Evolutionary conservation across 2,329 filamentous ascomycete species (phyloP), one percentile per base, ranked within the genome.

Genomic region (Elsinoe fawcettii): DNA sequence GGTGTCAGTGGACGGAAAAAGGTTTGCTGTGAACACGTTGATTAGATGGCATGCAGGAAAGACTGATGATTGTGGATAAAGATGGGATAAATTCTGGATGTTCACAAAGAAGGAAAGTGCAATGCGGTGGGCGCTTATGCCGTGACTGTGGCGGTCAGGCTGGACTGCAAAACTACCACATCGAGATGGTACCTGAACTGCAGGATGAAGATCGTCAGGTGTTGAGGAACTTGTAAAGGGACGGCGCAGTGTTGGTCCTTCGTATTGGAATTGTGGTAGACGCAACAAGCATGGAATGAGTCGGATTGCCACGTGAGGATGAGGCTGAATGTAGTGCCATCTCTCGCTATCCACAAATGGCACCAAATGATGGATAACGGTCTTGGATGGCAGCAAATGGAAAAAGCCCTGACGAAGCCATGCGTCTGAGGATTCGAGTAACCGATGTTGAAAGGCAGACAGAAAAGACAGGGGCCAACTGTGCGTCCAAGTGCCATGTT

Each of bases 391-490:
- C 39, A 16, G 22, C 11, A 43, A 43, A 20, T n/a, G n/a, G 11
- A 23, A 16, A 20, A 43, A 46, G 41, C 41, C 41, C 41, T 46
- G 41, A 46, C 41, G 20, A 34, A 51, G 46, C 46, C 49, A 53
- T 53, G 49, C 18, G 49, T 53, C 32, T 53, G 49, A 53, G 49
- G 49, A 53, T 53, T n/a, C 20, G 20, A 53, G 49, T 37, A 53
- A 53, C 49, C 49, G 49, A 53, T 14, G 8, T 5, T 16, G 14
- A 23, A 7, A 20, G 27, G n/a, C 11, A n/a, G 49, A 39, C 3
- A 9, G 49, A 36, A 53, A 39, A 53, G 32, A 53, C 49, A 53
- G 49, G 49, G 49, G 49, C 49, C 46, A 51, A 51, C 25, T 27
- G 27, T 32, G 46, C 46, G 46, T 22, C 46, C 46, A 51, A 51